These are phyloP conservation scores for Dactylellina parvicollis DNA, from an alignment of 2,329 filamentous ascomycete genomes.

Conservation along the genomic window DNA sequence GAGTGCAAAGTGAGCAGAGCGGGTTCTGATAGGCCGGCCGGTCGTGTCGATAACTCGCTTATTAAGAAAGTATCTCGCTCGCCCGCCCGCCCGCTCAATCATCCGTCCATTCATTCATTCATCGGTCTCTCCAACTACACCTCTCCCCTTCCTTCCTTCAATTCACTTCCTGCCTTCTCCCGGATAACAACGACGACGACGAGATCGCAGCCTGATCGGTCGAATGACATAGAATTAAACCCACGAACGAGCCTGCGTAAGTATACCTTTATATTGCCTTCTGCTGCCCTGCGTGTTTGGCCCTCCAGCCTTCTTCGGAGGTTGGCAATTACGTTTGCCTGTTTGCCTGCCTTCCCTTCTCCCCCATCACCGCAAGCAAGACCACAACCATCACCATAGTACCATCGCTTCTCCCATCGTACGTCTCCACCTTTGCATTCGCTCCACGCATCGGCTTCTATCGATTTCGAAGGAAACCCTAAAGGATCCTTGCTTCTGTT, in stretches of 20 bases:
- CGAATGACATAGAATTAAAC: slow-evolving; percentile 20
- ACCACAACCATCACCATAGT: background rate
- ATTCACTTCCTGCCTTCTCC: background rate
- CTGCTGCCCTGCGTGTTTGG: slow-evolving; percentile 6
- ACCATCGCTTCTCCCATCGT: background rate
- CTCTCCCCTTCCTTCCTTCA: slow-evolving; percentile 7
- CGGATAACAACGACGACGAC: background rate
- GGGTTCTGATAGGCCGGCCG: background rate
- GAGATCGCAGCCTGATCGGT: slow-evolving; percentile 20
- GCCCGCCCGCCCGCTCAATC: background rate
- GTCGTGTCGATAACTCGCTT: slow-evolving; percentile 21
- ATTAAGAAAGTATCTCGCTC: slow-evolving; percentile 45
- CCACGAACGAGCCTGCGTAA: slow-evolving; percentile 26
- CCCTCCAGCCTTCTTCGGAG: slow-evolving; percentile 33
- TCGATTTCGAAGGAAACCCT: no score
- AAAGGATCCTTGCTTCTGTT: background rate
- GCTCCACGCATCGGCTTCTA: no score
- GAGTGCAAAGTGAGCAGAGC: background rate
- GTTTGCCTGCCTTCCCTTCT: background rate
- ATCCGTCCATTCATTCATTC: slow-evolving; percentile 11
- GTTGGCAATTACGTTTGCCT: slow-evolving; percentile 24
- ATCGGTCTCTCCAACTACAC: no score
- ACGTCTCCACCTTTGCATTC: no score
- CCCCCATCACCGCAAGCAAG: background rate
- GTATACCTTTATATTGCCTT: background rate